A percentile compares a stretch with the other conserved stretches of the same genome.
These are phyloP conservation scores for Castanea crenata DNA, from an alignment of 306 rosid species.

Conservation along the genomic window DNA sequence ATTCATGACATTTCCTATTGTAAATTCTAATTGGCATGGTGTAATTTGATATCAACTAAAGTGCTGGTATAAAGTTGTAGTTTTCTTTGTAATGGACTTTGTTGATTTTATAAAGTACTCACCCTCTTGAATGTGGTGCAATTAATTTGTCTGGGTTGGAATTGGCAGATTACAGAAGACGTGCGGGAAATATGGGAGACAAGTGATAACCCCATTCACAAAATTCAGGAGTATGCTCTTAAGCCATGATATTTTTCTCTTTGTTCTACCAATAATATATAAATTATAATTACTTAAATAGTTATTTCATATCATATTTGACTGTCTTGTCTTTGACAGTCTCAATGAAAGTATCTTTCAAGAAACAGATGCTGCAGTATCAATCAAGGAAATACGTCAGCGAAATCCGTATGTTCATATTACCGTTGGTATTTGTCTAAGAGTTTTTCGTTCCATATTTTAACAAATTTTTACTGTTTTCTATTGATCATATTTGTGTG, in stretches of 20 bases:
- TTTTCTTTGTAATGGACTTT: not conserved
- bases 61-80: not conserved
- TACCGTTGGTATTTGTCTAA: constrained; percentile 15
- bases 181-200: constrained; percentile 77
- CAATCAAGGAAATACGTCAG: constrained; percentile 79
- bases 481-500: constrained; percentile 23
- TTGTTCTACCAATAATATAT: constrained; percentile 12
- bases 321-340: constrained; percentile 42
- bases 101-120: constrained; percentile 7
- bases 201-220: constrained; percentile 72
- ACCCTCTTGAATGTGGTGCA: constrained; percentile 14
- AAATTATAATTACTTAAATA: not conserved
- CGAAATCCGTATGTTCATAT: constrained; percentile 77
- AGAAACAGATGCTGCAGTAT: constrained; percentile 86
- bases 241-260: constrained; percentile 3
- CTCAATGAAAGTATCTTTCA: constrained; percentile 79
- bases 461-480: constrained; percentile 19
- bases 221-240: constrained; percentile 77
- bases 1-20: not conserved
- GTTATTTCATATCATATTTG: not conserved
- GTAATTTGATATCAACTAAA: not conserved
- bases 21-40: not conserved
- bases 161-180: constrained; percentile 81
- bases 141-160: constrained; percentile 23
- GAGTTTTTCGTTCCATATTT: not conserved